A percentile compares a stretch with the other conserved stretches of the same genome.
Conservation (phyloP, 805 yeast species). For the Tetrapisispora phaffii region DNA sequence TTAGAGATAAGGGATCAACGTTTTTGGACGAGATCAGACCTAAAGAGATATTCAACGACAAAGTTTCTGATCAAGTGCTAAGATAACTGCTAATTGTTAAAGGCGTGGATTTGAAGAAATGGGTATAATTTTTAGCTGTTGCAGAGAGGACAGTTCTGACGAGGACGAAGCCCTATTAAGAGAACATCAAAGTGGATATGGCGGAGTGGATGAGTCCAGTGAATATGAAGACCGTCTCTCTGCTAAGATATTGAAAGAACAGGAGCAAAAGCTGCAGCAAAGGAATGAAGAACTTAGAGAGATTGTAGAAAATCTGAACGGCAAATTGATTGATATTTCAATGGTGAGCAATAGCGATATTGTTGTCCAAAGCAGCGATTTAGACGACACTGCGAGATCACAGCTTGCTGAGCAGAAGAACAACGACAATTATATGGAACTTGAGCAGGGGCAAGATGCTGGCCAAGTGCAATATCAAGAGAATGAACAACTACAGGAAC, state of each 20-base stretch:
- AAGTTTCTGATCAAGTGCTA: too few relatives aligned
- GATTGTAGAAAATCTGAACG: conserved; percentile 27
- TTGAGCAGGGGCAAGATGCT: not conserved
- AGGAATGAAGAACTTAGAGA: conserved; percentile 24
- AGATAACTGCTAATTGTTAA: too few relatives aligned
- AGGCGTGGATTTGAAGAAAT: conserved; percentile 8
- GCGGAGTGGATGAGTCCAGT: conserved; percentile 7
- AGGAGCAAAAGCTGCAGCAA: conserved; percentile 17
- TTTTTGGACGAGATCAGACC: too few relatives aligned
- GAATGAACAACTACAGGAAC: not conserved
- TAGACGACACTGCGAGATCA: not conserved
- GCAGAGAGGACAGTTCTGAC: conserved; percentile 11
- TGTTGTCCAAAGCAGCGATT: conserved; percentile 12
- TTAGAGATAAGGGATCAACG: too few relatives aligned
- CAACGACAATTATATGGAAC: not conserved
- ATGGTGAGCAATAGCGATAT: conserved; percentile 30
- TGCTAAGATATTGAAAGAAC: conserved; percentile 15
- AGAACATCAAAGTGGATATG: conserved; percentile 22
- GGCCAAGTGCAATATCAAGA: not conserved
- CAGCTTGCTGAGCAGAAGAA: not conserved
- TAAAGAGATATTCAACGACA: too few relatives aligned
- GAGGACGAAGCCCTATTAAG: conserved; percentile 24
- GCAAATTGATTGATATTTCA: conserved; percentile 29
- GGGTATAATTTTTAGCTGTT: conserved; percentile 27
- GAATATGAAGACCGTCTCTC: conserved; percentile 9